Percentiles rank a stretch among this genome's conserved stretches.
These are phyloP conservation scores for Ambrosia hybrid DNA, from an alignment of 140 eudicot species.

Conservation along the genomic window DNA sequence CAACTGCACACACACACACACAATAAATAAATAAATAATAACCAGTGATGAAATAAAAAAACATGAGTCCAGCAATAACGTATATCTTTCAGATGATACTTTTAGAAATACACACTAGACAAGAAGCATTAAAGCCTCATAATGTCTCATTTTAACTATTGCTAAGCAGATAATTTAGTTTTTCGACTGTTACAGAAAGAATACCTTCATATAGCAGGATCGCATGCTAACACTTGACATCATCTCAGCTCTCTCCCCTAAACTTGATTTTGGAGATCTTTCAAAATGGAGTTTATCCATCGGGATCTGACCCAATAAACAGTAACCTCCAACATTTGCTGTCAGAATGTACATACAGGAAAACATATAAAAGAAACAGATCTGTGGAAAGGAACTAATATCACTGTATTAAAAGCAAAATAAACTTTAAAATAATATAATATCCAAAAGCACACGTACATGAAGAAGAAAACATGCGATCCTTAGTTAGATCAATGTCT, in stretches of 20 bases:
- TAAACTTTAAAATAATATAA: not conserved
- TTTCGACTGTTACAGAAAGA: slow-evolving; percentile 9
- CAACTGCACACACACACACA: slow-evolving; percentile 47
- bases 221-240: slow-evolving; percentile 51
- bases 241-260: slow-evolving; percentile 75
- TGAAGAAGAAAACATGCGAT: slow-evolving; percentile 46
- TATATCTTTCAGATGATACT: too few relatives aligned
- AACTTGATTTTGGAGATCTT: slow-evolving; percentile 57
- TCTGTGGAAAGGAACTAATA: too few relatives aligned
- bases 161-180: not conserved
- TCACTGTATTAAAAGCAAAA: too few relatives aligned
- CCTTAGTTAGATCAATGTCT: slow-evolving; percentile 45
- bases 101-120: too few relatives aligned
- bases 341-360: not conserved
- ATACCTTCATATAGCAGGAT: slow-evolving; percentile 79
- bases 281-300: slow-evolving; percentile 66
- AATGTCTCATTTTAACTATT: not conserved
- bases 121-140: too few relatives aligned
- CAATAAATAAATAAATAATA: too few relatives aligned
- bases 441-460: slow-evolving; percentile 41
- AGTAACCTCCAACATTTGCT: slow-evolving; percentile 62
- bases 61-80: too few relatives aligned
- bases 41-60: too few relatives aligned
- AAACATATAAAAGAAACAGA: too few relatives aligned
- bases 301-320: slow-evolving; percentile 76